Evolutionary conservation across 176 grass and related monocot species (phyloP).

Genomic region (Pontederia paniculata): DNA sequence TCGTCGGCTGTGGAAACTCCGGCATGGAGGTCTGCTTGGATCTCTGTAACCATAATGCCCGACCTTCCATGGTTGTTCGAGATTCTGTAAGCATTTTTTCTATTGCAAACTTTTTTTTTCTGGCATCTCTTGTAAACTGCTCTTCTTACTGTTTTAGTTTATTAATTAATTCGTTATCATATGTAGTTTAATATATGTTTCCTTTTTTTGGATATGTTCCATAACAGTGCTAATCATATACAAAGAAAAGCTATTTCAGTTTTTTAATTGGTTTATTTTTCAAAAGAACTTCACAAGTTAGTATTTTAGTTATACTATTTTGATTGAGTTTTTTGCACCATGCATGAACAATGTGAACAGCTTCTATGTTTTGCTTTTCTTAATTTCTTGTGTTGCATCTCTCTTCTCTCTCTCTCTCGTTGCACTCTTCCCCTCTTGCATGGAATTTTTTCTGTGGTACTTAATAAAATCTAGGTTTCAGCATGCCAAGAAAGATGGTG

Average conservation of each 20-base stretch:
- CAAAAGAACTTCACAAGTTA: too few relatives aligned
- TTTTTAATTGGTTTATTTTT: too few relatives aligned
- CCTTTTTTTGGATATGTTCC: too few relatives aligned
- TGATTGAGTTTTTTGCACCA: too few relatives aligned
- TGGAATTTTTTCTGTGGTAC: background rate
- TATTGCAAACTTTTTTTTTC: background rate
- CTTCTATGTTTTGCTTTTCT: too few relatives aligned
- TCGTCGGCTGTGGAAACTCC: slow-evolving; percentile 19
- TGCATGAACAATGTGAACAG: too few relatives aligned
- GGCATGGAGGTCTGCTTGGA: slow-evolving; percentile 22
- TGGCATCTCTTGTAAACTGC: background rate
- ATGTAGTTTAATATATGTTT: background rate
- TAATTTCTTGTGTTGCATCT: too few relatives aligned
- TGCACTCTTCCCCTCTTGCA: background rate
- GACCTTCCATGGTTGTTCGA: slow-evolving; percentile 9
- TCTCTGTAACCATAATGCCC: slow-evolving; percentile 11
- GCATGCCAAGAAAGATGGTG: background rate
- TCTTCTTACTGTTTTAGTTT: background rate
- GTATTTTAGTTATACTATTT: too few relatives aligned
- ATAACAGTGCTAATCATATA: too few relatives aligned
- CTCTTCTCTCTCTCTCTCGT: too few relatives aligned
- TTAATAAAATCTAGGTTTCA: background rate
- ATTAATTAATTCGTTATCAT: background rate
- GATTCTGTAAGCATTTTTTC: background rate
- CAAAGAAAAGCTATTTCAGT: too few relatives aligned